Evolutionary conservation across 169 alveolate species (phyloP), one percentile per base, ranked within the genome.

Genomic region (Plasmodium coatneyi): DNA sequence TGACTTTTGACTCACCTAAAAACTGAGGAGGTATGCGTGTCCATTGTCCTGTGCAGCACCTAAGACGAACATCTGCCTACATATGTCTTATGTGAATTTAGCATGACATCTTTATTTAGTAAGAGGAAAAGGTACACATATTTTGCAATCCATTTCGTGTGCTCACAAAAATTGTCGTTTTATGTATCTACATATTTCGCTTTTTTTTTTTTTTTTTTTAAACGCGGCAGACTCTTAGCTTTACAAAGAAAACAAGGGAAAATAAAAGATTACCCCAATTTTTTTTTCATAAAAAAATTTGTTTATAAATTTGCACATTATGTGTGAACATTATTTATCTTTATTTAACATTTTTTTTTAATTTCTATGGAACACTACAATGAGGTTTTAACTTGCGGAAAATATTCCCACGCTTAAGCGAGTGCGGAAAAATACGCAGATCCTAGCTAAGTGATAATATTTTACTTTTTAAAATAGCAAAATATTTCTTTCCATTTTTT

Each of bases 61-160:
- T 5, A 43, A 79, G 84, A 79, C 39, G 56, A 41, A 79, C 56
- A 6, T 79, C 22, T 5, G 56, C 39, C 19, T 41, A 79, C 32
- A 79, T 79, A 2, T 79, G 84, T 79, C 49, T 79, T 79, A 30
- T 22, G 39, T 9, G 84, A 22, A 79, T n/a, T 41, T 25, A 79
- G 14, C 54, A 79, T 36, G 28, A 79, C 30, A 39, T 10, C 49
- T 41, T 36, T 25, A 41, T 43, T 79, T 79, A 36, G 43, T 39
- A 41, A 1, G 56, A 60, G 70, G n/a, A 43, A 79, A 14, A 41
- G 32, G 54, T 4, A 19, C 25, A 22, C 22, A n/a, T 39, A 39
- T 36, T 41, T 41, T 79, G 0, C 70, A n/a, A 30, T 5, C 56
- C 56, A 41, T 43, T 19, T 66, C 5, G 76, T 28, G 36, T 28